phyloP scores from a whole-genome alignment of 2,329 filamentous ascomycete species.

The Calycina marina region DNA sequence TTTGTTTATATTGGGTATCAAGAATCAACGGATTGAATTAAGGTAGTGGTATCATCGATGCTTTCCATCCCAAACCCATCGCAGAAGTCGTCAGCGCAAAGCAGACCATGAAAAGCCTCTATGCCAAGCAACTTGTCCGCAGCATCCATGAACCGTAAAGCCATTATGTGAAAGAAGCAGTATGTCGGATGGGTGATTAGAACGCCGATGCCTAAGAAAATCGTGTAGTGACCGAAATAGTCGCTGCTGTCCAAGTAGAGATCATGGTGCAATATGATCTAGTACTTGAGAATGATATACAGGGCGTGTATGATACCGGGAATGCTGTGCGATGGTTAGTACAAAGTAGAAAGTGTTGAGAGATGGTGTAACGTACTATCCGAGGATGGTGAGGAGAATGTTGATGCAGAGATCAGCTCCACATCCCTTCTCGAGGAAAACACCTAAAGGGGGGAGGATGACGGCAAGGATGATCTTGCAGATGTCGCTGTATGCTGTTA shows the following conservation, averaged over 20 bases:
- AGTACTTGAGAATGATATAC: slow-evolving; percentile 72
- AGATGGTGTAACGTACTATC: slow-evolving; percentile 24
- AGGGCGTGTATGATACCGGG: slow-evolving; percentile 9
- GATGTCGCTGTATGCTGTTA: too few relatives aligned
- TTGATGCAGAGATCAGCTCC: slow-evolving; percentile 81
- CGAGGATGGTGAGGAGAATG: slow-evolving; percentile 68
- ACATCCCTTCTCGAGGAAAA: slow-evolving; percentile 85
- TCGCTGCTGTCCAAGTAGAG: too few relatives aligned
- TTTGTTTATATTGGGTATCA: slow-evolving; percentile 4
- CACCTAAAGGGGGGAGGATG: slow-evolving; percentile 76
- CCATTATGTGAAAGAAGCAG: too few relatives aligned
- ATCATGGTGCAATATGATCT: too few relatives aligned
- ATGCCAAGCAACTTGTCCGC: too few relatives aligned
- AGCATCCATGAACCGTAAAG: too few relatives aligned
- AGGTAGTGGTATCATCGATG: not conserved
- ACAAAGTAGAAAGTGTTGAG: not conserved
- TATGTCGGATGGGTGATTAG: too few relatives aligned
- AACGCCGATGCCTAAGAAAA: too few relatives aligned
- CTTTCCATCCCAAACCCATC: not conserved
- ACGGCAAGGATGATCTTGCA: slow-evolving; percentile 79
- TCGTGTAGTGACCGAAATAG: too few relatives aligned
- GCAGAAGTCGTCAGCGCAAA: not conserved
- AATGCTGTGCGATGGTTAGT: not conserved
- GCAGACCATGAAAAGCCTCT: too few relatives aligned
- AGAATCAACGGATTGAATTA: slow-evolving; percentile 4